A percentile compares a stretch with the other conserved stretches of the same genome.
Conservation (phyloP, 2,329 filamentous ascomycete genomes). For the Phialemonium atrogriseum region DNA sequence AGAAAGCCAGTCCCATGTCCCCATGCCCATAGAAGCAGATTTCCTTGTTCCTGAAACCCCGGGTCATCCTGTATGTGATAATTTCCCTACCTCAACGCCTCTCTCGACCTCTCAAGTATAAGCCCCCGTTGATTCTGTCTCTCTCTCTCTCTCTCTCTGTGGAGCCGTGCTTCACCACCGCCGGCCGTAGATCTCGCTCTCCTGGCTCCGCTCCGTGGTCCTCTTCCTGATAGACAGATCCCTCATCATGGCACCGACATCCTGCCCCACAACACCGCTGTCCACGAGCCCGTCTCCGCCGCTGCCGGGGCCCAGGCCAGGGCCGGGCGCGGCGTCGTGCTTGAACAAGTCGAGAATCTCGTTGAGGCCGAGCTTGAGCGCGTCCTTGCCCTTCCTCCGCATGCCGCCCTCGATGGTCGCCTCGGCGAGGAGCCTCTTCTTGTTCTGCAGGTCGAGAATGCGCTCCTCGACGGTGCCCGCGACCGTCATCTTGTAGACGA, state of each 20-base stretch:
- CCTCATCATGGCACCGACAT: constrained; percentile 11
- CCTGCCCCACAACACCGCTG: constrained; percentile 12
- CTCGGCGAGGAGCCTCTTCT: constrained; percentile 86
- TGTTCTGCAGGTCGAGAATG: constrained; percentile 89
- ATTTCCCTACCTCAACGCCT: too few species aligned
- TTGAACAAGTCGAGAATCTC: constrained; percentile 90
- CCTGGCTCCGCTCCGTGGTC: constrained; percentile 19
- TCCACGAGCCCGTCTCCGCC: constrained; percentile 9
- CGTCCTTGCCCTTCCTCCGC: constrained; percentile 48
- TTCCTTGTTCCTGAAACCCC: too few species aligned
- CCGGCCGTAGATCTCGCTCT: constrained; percentile 31
- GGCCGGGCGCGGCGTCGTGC: constrained; percentile 47
- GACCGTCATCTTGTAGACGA: constrained; percentile 91
- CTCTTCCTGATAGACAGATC: constrained; percentile 16
- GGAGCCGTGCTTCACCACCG: constrained; percentile 31
- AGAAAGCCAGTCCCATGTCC: too few species aligned
- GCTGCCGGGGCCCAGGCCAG: constrained; percentile 28
- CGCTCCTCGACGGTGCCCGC: constrained; percentile 82
- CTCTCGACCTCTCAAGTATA: too few species aligned
- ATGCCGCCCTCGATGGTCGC: constrained; percentile 79
- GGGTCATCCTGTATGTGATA: too few species aligned
- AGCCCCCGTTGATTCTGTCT: too few species aligned
- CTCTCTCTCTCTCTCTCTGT: too few species aligned
- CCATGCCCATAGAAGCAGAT: too few species aligned
- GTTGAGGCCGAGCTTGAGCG: constrained; percentile 80